Evolutionary conservation across 352 stramenopile genomes (phyloP).

Genomic region (Aphanomyces astaci): DNA sequence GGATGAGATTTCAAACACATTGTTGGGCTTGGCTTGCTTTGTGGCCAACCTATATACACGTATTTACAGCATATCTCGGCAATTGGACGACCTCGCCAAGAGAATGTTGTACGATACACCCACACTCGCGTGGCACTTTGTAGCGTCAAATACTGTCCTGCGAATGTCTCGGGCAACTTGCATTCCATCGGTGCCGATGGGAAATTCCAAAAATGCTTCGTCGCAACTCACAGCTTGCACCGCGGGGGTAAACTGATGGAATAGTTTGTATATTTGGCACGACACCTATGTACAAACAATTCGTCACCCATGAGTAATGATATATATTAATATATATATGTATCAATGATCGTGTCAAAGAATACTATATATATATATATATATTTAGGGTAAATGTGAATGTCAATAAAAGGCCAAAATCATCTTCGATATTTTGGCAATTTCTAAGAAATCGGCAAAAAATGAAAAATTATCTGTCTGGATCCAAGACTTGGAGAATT

Average conservation of each 20-base stretch:
- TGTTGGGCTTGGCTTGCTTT: conserved; percentile 90
- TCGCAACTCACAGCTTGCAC: conserved; percentile 95
- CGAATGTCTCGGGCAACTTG: conserved; percentile 64
- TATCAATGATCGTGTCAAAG: no score
- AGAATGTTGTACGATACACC: conserved; percentile 91
- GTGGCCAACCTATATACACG: conserved; percentile 81
- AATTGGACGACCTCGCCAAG: conserved; percentile 43
- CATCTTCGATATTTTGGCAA: no score
- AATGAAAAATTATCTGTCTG: no score
- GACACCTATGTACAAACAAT: no score
- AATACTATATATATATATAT: no score
- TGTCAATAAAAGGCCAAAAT: no score
- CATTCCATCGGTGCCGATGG: conserved; percentile 43
- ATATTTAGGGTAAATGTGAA: no score
- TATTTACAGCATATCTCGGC: not conserved
- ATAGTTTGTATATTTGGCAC: conserved; percentile 89
- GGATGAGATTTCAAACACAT: conserved; percentile 54
- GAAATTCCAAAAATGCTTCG: conserved; percentile 91
- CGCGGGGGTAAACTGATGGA: conserved; percentile 74
- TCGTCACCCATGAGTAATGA: no score
- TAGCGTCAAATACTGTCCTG: conserved; percentile 60
- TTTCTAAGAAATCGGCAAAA: no score
- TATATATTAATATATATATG: no score
- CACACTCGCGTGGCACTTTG: conserved; percentile 88
- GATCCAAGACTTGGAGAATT: no score